Evolutionary conservation across 805 yeast species (phyloP), one percentile per base, ranked within the genome.

Genomic region (Hyphopichia homilentoma): DNA sequence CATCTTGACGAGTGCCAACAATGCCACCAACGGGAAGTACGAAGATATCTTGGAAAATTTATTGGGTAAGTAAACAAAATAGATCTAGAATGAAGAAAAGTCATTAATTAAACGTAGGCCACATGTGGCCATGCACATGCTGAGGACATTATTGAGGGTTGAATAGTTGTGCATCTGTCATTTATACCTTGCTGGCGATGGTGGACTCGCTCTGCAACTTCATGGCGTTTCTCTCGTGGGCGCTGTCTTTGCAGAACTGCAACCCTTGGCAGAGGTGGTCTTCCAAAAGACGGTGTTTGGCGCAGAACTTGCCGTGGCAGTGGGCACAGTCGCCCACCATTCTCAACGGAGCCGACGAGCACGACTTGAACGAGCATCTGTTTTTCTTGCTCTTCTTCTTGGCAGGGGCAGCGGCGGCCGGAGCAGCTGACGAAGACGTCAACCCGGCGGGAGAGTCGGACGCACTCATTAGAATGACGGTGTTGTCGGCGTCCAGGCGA

Each of bases 201-300:
- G 96, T 87, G 62, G 86, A 89, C 58, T 87, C 96, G 50, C 75
- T 77, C 44, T 81, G 85, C 38, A 87, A 70, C 61, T 84, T 84
- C 51, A 80, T 71, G 26, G 96, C 96, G 53, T 87, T 87, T 44
- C 86, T 64, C 45, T 84, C 89, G 48, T 85, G 94, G 44, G 86
- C 78, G 47, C 73, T 77, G 47, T 86, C 89, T 66, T 85, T 85
- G 66, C 94, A 86, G 43, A 65, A 71, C 50, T 81, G 82, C 38
- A 87, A 70, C 5, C 93, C 95, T 36, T 72, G 68, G 54, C 96
- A 87, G 38, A 70, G 56, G 60, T 87, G 96, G 57, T 81, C 87
- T 59, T 87, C 96, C 61, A 88, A 68, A 35, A 87, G 67, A 35
- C 96, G 73, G 62, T 87, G 96, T 49, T 83, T 82, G 20, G 90